Evolutionary conservation across 495 filamentous ascomycete species (phyloP), one percentile per base, ranked within the genome.

Genomic region (Neurospora tetrasperma): DNA sequence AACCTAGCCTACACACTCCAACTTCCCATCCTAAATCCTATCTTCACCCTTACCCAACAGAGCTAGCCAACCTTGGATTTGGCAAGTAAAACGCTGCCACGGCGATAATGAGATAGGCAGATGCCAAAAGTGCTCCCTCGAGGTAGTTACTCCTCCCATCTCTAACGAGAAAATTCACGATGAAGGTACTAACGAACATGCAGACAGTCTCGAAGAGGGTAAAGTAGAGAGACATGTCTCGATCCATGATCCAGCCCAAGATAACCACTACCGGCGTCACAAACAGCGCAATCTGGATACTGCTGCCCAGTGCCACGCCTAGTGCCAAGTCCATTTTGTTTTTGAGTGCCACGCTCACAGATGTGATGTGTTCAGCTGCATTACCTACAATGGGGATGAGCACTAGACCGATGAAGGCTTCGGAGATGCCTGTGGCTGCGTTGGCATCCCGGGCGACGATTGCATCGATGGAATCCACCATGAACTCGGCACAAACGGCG

Each of bases 301-400:
- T 91, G 71, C 88, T 91, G 23, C 93, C 93, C 9, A 95, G 88
- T 2, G 92, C 92, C 35, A 95, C 91, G 75, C 91, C 93, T 73
- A 96, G 93, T 1, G 93, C 89, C 42, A 95, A 82, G 83, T 95
- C 93, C 92, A 95, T 94, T 82, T 96, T 96, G 82, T 95, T 94
- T 84, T 94, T 94, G 54, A 86, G 84, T 14, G 93, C 93, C 7
- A 94, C 93, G 18, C 87, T 92, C 70, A 96, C 92, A 6, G 92
- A 92, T 0, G 93, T 95, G 23, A 94, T 91, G 83, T 96, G 92
- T 82, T 96, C 93, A 8, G 93, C 93, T 1, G 93, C 93, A 74
- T 96, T 96, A 71, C 93, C 92, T 10, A 96, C 91, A 74, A 96
- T 93, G n/a, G 93, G 92, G 20, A 95, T 80, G 74, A 96, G 89